Evolutionary conservation across 2,329 filamentous ascomycete genomes (phyloP).

Genomic region (Penicillium glabrum): DNA sequence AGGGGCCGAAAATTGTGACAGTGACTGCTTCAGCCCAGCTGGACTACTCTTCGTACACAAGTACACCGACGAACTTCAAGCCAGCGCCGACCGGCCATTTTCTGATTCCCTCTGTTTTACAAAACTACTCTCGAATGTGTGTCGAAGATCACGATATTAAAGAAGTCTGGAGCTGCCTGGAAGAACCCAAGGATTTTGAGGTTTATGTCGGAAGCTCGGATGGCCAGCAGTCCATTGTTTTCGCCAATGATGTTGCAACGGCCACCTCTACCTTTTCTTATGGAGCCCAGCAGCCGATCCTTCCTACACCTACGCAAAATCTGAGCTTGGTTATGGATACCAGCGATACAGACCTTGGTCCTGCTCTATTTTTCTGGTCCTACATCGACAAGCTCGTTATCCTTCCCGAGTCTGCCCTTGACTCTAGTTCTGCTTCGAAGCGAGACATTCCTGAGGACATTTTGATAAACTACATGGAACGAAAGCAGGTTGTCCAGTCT

Average conservation of each 20-base stretch:
- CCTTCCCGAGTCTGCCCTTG: constrained; percentile 39
- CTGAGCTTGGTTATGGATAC: constrained; percentile 59
- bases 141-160: constrained; percentile 46
- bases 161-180: constrained; percentile 53
- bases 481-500: constrained; percentile 47
- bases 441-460: constrained; percentile 26
- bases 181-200: constrained; percentile 30
- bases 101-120: constrained; percentile 48
- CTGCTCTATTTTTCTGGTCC: constrained; percentile 64
- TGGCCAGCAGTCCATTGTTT: constrained; percentile 33
- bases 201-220: constrained; percentile 30
- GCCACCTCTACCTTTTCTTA: constrained; percentile 52
- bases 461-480: constrained; percentile 24
- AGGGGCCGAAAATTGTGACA: constrained; percentile 40
- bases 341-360: constrained; percentile 56
- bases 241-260: constrained; percentile 35
- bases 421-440: constrained; percentile 27
- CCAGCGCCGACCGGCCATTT: constrained; percentile 53
- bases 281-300: constrained; percentile 60
- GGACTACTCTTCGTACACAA: constrained; percentile 53
- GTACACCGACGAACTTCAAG: constrained; percentile 45
- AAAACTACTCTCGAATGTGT: constrained; percentile 52
- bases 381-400: constrained; percentile 66
- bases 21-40: constrained; percentile 50
- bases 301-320: constrained; percentile 43